Percentiles rank a stretch among this genome's conserved stretches.
Conservation (phyloP, 768 basidiomycete genomes). For the Pholiota molesta region DNA sequence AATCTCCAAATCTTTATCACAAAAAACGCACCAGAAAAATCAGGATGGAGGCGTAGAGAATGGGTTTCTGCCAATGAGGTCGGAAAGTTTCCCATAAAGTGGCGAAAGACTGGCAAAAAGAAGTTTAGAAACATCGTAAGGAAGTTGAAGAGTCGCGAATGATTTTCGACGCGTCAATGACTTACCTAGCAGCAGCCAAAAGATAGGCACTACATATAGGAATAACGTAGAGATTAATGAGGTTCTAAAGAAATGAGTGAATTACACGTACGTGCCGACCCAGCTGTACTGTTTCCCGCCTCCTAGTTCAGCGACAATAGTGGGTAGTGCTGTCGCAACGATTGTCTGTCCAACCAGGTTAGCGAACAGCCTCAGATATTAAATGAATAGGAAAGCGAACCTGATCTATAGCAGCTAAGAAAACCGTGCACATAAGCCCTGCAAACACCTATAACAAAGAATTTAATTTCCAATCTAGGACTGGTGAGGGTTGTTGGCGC, state of each 20-base stretch:
- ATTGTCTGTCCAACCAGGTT: conserved; percentile 46
- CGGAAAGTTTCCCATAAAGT: conserved; percentile 78
- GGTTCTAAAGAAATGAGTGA: background rate
- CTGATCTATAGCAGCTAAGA: conserved; percentile 64
- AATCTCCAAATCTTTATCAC: background rate
- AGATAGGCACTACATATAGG: conserved; percentile 62
- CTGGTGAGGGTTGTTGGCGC: conserved; percentile 16
- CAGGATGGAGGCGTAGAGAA: conserved; percentile 66
- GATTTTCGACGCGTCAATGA: background rate
- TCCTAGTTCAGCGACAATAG: conserved; percentile 66
- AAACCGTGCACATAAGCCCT: conserved; percentile 47
- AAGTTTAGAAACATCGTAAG: background rate
- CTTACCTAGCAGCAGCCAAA: conserved; percentile 58
- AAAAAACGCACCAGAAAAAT: conserved; percentile 61
- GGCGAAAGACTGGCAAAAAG: conserved; percentile 54
- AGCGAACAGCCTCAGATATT: background rate
- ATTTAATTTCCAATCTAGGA: background rate
- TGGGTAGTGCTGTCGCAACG: conserved; percentile 77
- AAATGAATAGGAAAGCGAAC: conserved; percentile 30
- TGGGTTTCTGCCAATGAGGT: conserved; percentile 63
- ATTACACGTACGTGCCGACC: conserved; percentile 61
- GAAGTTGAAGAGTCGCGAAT: background rate
- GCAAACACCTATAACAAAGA: conserved; percentile 41
- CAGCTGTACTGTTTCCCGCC: conserved; percentile 70
- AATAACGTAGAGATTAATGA: conserved; percentile 12